Percentiles rank a stretch among this genome's conserved stretches.
Evolutionary conservation across 2,329 filamentous ascomycete genomes (phyloP).

Genomic region (Plectosphaerella plurivora): DNA sequence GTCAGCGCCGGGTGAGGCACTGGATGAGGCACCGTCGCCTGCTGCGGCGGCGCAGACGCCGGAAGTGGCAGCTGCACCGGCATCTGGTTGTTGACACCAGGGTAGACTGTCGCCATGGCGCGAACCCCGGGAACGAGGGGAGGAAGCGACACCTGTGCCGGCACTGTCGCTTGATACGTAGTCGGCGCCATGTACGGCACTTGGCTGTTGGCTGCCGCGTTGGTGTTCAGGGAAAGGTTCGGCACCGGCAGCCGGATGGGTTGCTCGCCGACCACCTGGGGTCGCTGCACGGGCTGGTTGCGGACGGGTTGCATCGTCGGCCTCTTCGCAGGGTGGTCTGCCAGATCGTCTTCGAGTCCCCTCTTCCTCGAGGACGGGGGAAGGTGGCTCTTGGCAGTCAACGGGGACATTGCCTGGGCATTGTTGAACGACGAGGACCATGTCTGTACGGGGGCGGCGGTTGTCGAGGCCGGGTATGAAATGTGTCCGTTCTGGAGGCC

Average conservation of each 20-base stretch:
- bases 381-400: conserved; percentile 38
- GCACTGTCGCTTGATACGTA: conserved; percentile 35
- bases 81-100: conserved; percentile 25
- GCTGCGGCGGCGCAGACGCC: background rate
- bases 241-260: conserved; percentile 60
- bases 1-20: conserved; percentile 13
- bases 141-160: conserved; percentile 52
- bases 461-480: background rate
- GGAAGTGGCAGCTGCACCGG: conserved; percentile 15
- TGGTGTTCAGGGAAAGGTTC: conserved; percentile 63
- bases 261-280: conserved; percentile 18
- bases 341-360: conserved; percentile 42
- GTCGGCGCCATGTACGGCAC: conserved; percentile 29
- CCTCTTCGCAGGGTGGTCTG: conserved; percentile 54
- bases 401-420: conserved; percentile 39
- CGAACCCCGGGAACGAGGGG: conserved; percentile 57
- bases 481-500: conserved; percentile 16
- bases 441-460: background rate
- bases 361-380: conserved; percentile 41
- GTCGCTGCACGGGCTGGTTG: conserved; percentile 6
- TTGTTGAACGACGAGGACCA: conserved; percentile 34
- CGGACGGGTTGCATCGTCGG: conserved; percentile 24
- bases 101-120: conserved; percentile 75
- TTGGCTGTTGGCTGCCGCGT: conserved; percentile 15
- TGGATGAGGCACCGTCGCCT: conserved; percentile 6